Evolutionary conservation across 2,329 filamentous ascomycete species (phyloP).

Genomic region (Trematosphaeria pertusa): DNA sequence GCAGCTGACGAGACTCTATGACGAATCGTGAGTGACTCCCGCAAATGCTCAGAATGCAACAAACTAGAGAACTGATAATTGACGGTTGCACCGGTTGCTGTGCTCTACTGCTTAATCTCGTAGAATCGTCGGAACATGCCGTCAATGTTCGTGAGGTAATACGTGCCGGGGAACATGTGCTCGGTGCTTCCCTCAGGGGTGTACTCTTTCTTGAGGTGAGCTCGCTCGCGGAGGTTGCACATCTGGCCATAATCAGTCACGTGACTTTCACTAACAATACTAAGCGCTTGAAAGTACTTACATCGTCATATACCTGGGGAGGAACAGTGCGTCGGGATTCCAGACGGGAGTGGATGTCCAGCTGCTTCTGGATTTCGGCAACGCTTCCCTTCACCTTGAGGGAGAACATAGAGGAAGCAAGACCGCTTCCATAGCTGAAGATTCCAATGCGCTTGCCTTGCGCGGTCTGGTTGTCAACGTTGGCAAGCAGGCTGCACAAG

Average conservation of each 20-base stretch:
- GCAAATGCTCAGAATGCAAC: conserved; percentile 46
- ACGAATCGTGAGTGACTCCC: conserved; percentile 40
- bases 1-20: conserved; percentile 33
- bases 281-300: conserved; percentile 28
- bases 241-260: conserved; percentile 49
- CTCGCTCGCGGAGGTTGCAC: conserved; percentile 60
- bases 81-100: conserved; percentile 2
- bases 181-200: conserved; percentile 54
- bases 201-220: conserved; percentile 59
- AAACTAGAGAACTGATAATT: conserved; percentile 29
- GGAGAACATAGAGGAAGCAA: conserved; percentile 59
- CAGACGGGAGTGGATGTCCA: conserved; percentile 56
- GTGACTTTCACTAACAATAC: conserved; percentile 16
- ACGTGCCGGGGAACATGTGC: conserved; percentile 55
- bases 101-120: conserved; percentile 55
- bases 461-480: conserved; percentile 53
- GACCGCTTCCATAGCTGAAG: conserved; percentile 61
- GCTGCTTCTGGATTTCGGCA: conserved; percentile 55
- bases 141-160: conserved; percentile 59
- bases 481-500: conserved; percentile 56
- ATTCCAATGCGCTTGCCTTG: conserved; percentile 59
- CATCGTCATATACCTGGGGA: conserved; percentile 58
- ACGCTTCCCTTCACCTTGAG: conserved; percentile 56
- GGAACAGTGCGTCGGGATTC: conserved; percentile 54
- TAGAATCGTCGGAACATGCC: conserved; percentile 60